Evolutionary conservation across 139 green algal species (phyloP).

Genomic region (Chlorella sorokiniana): DNA sequence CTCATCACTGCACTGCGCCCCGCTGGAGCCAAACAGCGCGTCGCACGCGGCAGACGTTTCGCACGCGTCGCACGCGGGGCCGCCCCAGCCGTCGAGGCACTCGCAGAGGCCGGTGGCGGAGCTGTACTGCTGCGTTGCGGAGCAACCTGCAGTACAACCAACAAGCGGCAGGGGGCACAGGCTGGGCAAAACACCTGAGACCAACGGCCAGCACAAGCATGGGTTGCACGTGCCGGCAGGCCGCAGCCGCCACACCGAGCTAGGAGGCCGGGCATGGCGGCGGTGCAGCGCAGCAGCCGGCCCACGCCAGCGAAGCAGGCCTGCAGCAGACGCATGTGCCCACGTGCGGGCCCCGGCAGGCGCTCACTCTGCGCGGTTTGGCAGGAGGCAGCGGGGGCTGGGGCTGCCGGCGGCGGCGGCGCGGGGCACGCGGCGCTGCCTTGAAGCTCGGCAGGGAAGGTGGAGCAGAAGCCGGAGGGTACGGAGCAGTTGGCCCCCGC

Average conservation of each 20-base stretch:
- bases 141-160: conserved; percentile 18
- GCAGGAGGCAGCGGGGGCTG: background rate
- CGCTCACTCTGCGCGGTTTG: background rate
- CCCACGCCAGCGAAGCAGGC: too few species aligned
- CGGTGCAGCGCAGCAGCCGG: too few species aligned
- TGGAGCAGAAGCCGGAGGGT: conserved; percentile 36
- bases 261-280: too few species aligned
- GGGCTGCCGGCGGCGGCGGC: background rate
- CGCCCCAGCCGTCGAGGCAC: conserved; percentile 43
- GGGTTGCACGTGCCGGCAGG: too few species aligned
- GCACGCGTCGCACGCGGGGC: conserved; percentile 52
- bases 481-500: conserved; percentile 18
- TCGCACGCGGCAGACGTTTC: conserved; percentile 46
- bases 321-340: background rate
- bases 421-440: background rate
- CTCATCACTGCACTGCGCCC: conserved; percentile 47
- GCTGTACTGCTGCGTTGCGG: conserved; percentile 33
- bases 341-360: too few species aligned
- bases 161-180: background rate
- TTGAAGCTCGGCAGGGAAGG: conserved; percentile 6
- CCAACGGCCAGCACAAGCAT: background rate
- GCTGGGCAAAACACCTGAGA: too few species aligned
- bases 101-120: conserved; percentile 24
- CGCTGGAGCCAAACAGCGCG: conserved; percentile 3
- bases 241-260: too few species aligned